These are phyloP conservation scores for Davidsoniella virescens DNA, from an alignment of 2,329 filamentous ascomycete genomes.

Conservation along the genomic window DNA sequence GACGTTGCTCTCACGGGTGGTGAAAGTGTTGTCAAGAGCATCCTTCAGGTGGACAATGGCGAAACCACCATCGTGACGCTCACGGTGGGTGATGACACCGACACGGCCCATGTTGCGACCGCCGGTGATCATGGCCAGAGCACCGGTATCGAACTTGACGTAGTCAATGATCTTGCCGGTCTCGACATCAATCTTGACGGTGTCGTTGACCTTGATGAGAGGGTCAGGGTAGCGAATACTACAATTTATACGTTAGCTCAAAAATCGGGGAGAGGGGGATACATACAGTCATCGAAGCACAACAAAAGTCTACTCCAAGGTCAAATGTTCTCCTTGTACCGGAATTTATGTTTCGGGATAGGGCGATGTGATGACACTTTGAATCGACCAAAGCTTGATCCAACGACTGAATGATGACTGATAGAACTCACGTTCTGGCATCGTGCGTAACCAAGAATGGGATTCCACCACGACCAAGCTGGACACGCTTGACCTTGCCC, in stretches of 20 bases:
- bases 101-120: conserved; percentile 99
- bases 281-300: conserved; percentile 39
- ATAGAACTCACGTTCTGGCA: conserved; percentile 99
- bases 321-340: conserved; percentile 11
- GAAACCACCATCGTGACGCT: conserved; percentile 99
- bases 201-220: conserved; percentile 98
- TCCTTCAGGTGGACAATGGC: conserved; percentile 99
- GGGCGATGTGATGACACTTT: conserved; percentile 17
- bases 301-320: conserved; percentile 20
- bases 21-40: conserved; percentile 99
- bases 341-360: neutral
- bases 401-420: conserved; percentile 99
- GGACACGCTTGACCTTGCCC: conserved; percentile 99
- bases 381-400: conserved; percentile 89
- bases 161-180: conserved; percentile 97
- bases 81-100: conserved; percentile 99
- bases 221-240: conserved; percentile 99
- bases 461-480: conserved; percentile 98
- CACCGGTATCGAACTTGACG: conserved; percentile 97
- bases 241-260: conserved; percentile 25
- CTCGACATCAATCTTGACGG: conserved; percentile 93
- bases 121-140: conserved; percentile 96
- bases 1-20: conserved; percentile 98
- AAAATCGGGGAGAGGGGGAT: conserved; percentile 15
- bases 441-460: conserved; percentile 99